phyloP scores from a whole-genome alignment of 2,329 filamentous ascomycete species.

The Colletotrichum sp. region DNA sequence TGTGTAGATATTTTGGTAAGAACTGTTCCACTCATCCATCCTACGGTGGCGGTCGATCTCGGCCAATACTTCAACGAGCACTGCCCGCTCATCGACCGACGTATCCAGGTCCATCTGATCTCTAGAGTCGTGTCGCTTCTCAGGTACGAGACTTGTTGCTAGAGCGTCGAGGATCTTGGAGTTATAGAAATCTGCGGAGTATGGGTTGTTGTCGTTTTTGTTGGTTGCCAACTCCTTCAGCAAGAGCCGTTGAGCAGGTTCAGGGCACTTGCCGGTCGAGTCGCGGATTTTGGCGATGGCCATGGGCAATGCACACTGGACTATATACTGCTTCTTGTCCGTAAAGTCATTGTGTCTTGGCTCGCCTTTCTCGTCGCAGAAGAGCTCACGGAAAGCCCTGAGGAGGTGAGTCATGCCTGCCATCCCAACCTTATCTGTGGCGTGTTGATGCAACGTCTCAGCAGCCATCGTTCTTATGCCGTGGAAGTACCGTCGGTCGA shows the following conservation, averaged over 20 bases:
- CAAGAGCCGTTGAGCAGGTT: conserved; percentile 81
- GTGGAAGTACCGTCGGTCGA: conserved; percentile 92
- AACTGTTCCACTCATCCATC: conserved; percentile 72
- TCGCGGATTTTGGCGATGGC: conserved; percentile 83
- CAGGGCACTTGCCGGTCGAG: conserved; percentile 75
- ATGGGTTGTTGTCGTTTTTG: conserved; percentile 89
- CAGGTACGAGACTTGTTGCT: conserved; percentile 62
- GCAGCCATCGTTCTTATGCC: conserved; percentile 90
- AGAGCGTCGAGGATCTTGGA: conserved; percentile 74
- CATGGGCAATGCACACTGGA: conserved; percentile 83
- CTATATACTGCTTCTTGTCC: conserved; percentile 82
- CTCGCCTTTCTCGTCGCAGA: conserved; percentile 81
- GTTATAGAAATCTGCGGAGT: conserved; percentile 89
- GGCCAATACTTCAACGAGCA: conserved; percentile 58
- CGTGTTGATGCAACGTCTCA: conserved; percentile 77
- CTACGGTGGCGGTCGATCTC: conserved; percentile 71
- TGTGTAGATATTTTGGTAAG: conserved; percentile 72
- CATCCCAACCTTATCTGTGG: conserved; percentile 71
- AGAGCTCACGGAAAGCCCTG: conserved; percentile 86
- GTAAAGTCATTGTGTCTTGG: conserved; percentile 90
- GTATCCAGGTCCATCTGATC: conserved; percentile 44
- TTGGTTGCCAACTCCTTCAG: conserved; percentile 91
- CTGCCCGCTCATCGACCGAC: conserved; percentile 46
- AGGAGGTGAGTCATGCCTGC: conserved; percentile 85
- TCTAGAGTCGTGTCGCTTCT: conserved; percentile 36